phyloP scores from a whole-genome alignment of 495 filamentous ascomycete genomes.

The Pyronema domesticum region DNA sequence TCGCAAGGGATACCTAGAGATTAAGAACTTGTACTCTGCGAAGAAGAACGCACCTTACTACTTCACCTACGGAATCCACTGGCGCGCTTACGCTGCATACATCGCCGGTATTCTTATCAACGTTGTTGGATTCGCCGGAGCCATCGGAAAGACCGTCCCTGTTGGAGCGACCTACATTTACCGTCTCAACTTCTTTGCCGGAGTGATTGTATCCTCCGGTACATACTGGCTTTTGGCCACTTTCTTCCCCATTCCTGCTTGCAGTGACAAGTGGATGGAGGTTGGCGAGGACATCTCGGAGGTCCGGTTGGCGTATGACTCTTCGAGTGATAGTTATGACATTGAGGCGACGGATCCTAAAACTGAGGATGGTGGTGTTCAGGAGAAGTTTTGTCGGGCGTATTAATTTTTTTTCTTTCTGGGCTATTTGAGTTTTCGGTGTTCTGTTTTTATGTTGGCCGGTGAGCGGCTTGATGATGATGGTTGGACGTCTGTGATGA shows the following conservation, averaged over 20 bases:
- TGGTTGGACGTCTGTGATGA: too few relatives aligned
- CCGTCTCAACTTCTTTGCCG: conserved; percentile 71
- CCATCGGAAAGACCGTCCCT: conserved; percentile 46
- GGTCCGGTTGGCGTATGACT: conserved; percentile 30
- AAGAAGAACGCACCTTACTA: conserved; percentile 51
- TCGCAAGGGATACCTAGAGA: conserved; percentile 61
- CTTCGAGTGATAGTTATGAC: conserved; percentile 5
- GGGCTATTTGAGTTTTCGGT: too few relatives aligned
- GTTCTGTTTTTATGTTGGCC: too few relatives aligned
- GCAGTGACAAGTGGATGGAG: conserved; percentile 64
- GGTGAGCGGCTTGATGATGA: too few relatives aligned
- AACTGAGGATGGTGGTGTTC: too few relatives aligned
- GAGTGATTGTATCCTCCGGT: conserved; percentile 49
- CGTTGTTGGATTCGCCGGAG: conserved; percentile 78
- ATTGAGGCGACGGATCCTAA: not conserved
- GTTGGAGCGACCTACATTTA: conserved; percentile 75
- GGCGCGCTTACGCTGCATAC: conserved; percentile 70
- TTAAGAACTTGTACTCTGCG: conserved; percentile 63
- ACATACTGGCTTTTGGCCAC: conserved; percentile 55
- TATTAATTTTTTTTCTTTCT: too few relatives aligned
- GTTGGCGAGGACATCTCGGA: conserved; percentile 49
- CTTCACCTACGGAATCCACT: conserved; percentile 56
- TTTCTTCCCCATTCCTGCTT: conserved; percentile 54
- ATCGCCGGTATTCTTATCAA: conserved; percentile 76
- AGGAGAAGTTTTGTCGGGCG: too few relatives aligned